Evolutionary conservation across 169 alveolate genomes (phyloP), one percentile per base, ranked within the genome.

Genomic region (Cryptosporidium ubiquitum): DNA sequence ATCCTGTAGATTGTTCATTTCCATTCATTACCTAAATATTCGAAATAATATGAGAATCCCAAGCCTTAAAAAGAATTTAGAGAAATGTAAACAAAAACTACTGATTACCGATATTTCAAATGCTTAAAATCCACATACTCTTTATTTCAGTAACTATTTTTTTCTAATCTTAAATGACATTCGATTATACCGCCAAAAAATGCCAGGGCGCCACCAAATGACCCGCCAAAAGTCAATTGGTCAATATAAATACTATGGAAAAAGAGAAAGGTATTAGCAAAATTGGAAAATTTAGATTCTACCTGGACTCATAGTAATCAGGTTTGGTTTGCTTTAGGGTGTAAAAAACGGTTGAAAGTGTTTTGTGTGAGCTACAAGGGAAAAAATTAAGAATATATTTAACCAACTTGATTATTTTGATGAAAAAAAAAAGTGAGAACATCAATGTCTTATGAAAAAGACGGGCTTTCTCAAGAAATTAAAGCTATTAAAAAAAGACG

Each of bases 401-500:
- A 0, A 40, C 9, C 16, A 40, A 40, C 16, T 40, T 2, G 0
- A 51, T 23, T n/a, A 51, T 51, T 10, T 55, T 55, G 29, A 55
- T 55, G 66, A 7, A 55, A 7, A n/a, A 20, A 26, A n/a, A 55
- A 20, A 55, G 37, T 5, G 66, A 2, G 16, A 55, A 55, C 20
- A 26, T 55, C 10, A 9, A 55, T 55, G n/a, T 14, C 35, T 55
- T 18, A 79, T 79, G 89, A 79, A 64, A 35, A 66, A 47, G 33
- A 20, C 33, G 18, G 69, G 64, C 7, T 40, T 79, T 37, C n/a
- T 79, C 20, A 79, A 61, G 10, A 79, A 23, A 29, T 42, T 79
- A 47, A 79, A 42, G 75, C 79, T 79, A 40, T 29, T 79, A 16
- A 33, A 6, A 61, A 44, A 40, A 29, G 49, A 61, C 12, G 89